Evolutionary conservation across 2,329 filamentous ascomycete genomes (phyloP).

Genomic region (Aspergillus sclerotialis): DNA sequence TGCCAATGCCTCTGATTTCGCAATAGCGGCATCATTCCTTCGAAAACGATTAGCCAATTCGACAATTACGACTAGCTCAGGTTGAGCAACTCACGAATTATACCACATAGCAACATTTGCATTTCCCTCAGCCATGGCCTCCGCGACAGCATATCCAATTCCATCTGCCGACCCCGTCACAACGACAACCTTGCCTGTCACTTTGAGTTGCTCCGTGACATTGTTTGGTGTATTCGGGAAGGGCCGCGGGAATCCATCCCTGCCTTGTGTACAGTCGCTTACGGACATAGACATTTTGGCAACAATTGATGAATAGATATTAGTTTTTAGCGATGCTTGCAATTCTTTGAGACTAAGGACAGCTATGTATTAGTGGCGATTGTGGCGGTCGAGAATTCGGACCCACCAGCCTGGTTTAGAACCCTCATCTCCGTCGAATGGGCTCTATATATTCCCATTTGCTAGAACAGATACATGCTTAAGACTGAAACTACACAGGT

Average conservation of each 20-base stretch:
- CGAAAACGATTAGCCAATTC: neutral
- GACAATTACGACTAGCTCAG: neutral
- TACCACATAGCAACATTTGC: constrained; percentile 38
- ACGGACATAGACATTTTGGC: constrained; percentile 34
- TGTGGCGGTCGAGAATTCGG: too few relatives aligned
- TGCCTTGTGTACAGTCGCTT: constrained; percentile 20
- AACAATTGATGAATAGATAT: neutral
- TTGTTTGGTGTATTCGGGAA: constrained; percentile 36
- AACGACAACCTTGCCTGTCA: constrained; percentile 35
- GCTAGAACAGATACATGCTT: too few relatives aligned
- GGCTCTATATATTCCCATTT: too few relatives aligned
- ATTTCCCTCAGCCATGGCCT: constrained; percentile 42
- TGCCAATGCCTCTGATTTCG: constrained; percentile 28
- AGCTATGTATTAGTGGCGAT: too few relatives aligned
- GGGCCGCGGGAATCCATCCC: constrained; percentile 32
- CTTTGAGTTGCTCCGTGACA: constrained; percentile 39
- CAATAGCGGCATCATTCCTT: constrained; percentile 29
- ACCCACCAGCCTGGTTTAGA: too few relatives aligned
- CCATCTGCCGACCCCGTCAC: constrained; percentile 43
- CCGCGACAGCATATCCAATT: constrained; percentile 39
- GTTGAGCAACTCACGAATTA: constrained; percentile 22
- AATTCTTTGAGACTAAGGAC: too few relatives aligned
- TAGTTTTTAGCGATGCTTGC: too few relatives aligned
- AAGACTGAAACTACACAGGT: too few relatives aligned
- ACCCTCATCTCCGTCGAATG: too few relatives aligned